Evolutionary conservation across 805 yeast genomes (phyloP).

Genomic region (Cyberlindnera nakhonratchasimensis): DNA sequence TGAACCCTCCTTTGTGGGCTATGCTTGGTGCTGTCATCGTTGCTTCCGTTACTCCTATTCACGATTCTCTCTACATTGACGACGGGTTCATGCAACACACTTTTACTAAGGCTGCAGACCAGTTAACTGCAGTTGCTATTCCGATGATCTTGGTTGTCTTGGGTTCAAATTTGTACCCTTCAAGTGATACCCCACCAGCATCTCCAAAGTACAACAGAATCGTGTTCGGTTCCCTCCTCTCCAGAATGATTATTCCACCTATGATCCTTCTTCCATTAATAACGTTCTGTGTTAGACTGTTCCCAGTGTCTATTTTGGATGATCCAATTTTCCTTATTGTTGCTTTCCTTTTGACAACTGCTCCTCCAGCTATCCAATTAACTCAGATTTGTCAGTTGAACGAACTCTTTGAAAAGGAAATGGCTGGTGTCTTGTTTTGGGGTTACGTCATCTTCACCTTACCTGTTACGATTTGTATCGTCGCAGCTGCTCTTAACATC

Average conservation of each 20-base stretch:
- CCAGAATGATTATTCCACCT: conserved; percentile 78
- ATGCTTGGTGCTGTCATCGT: conserved; percentile 67
- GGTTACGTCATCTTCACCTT: conserved; percentile 76
- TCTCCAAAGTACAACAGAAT: conserved; percentile 60
- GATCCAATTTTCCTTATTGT: conserved; percentile 81
- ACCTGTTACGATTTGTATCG: conserved; percentile 68
- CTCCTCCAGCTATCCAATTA: conserved; percentile 83
- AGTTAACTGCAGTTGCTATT: conserved; percentile 73
- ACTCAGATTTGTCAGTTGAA: conserved; percentile 79
- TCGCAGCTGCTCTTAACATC: conserved; percentile 56
- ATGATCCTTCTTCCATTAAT: conserved; percentile 63
- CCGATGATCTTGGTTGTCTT: conserved; percentile 73
- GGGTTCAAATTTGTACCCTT: conserved; percentile 73
- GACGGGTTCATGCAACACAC: conserved; percentile 66
- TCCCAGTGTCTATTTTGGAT: conserved; percentile 66
- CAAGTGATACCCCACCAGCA: conserved; percentile 63
- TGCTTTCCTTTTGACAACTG: conserved; percentile 67
- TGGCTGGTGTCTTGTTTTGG: conserved; percentile 81
- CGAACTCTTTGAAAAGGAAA: conserved; percentile 71
- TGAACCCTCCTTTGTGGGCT: conserved; percentile 82
- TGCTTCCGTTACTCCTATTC: conserved; percentile 61
- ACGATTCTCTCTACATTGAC: conserved; percentile 52
- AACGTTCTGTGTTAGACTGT: conserved; percentile 58
- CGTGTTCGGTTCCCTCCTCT: conserved; percentile 64
- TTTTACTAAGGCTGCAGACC: conserved; percentile 56